Percentiles rank a stretch among this genome's conserved stretches.
Conservation (phyloP, 2,329 filamentous ascomycete species). For the Cladosporium sp. region DNA sequence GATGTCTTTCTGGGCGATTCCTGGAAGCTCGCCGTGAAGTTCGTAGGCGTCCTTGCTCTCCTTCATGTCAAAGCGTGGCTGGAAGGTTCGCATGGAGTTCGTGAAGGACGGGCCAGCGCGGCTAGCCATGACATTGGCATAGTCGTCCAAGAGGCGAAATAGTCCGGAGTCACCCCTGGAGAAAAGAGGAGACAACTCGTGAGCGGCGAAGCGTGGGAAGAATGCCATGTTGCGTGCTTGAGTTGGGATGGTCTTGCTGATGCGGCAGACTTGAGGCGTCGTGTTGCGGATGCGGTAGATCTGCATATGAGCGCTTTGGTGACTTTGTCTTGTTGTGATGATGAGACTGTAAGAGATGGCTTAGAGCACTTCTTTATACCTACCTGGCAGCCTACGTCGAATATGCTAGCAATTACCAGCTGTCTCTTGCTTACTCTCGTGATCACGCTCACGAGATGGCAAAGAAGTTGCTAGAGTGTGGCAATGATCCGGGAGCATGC, state of each 20-base stretch:
- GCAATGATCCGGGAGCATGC: background rate
- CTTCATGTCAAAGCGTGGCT: conserved; percentile 71
- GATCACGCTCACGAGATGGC: conserved; percentile 2
- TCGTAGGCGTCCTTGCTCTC: conserved; percentile 65
- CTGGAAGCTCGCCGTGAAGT: conserved; percentile 73
- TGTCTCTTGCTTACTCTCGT: background rate
- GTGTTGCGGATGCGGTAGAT: conserved; percentile 21
- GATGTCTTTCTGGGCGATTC: conserved; percentile 66
- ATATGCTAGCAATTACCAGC: conserved; percentile 3
- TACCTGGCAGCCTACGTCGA: conserved; percentile 1
- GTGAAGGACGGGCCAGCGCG: conserved; percentile 16
- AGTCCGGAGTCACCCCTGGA: conserved; percentile 21
- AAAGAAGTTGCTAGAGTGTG: conserved; percentile 5
- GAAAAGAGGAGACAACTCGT: conserved; percentile 30
- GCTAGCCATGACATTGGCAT: conserved; percentile 30
- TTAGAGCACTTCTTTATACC: background rate
- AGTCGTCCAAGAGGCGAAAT: conserved; percentile 45
- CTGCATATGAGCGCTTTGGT: conserved; percentile 15
- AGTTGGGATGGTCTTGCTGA: conserved; percentile 13
- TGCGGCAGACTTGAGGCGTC: conserved; percentile 13
- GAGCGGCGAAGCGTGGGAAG: conserved; percentile 30
- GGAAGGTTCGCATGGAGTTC: conserved; percentile 42
- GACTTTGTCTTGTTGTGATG: conserved; percentile 4
- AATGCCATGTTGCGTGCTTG: conserved; percentile 31
- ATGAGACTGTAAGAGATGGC: background rate